phyloP scores from a whole-genome alignment of 2,329 filamentous ascomycete genomes.

The Aspergillus piperis region DNA sequence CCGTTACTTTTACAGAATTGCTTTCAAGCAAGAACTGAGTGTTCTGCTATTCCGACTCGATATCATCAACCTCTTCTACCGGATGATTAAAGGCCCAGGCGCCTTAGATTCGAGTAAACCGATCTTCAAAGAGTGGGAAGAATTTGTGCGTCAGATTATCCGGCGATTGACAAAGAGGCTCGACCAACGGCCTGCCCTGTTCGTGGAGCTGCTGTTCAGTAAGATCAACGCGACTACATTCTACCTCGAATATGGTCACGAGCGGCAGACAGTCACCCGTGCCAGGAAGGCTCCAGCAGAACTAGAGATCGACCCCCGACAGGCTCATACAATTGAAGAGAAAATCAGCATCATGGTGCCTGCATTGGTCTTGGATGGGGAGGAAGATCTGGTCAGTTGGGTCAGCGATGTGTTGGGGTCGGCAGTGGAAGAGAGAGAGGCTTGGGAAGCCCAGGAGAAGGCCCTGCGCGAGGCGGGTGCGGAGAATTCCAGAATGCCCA shows the following conservation, averaged over 20 bases:
- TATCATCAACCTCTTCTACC: conserved; percentile 83
- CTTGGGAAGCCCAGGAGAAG: conserved; percentile 73
- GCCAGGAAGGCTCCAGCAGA: conserved; percentile 73
- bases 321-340: conserved; percentile 62
- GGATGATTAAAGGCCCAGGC: conserved; percentile 86
- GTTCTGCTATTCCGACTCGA: conserved; percentile 89
- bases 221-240: conserved; percentile 81
- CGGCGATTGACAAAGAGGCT: conserved; percentile 81
- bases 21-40: conserved; percentile 91
- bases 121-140: conserved; percentile 87
- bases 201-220: conserved; percentile 92
- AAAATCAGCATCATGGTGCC: conserved; percentile 80
- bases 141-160: conserved; percentile 80
- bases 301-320: conserved; percentile 74
- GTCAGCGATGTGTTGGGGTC: conserved; percentile 69
- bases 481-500: conserved; percentile 27
- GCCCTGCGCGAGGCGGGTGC: conserved; percentile 54
- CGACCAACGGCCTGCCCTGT: conserved; percentile 77
- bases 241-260: conserved; percentile 87
- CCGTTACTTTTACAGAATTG: conserved; percentile 89
- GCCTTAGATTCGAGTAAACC: conserved; percentile 66
- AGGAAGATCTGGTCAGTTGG: conserved; percentile 77
- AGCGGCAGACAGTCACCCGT: conserved; percentile 70
- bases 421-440: conserved; percentile 71
- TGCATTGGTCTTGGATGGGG: conserved; percentile 75